Base-by-base conservation (phyloP, 179 eudicot species). In the Corrigiola litoralis region DNA sequence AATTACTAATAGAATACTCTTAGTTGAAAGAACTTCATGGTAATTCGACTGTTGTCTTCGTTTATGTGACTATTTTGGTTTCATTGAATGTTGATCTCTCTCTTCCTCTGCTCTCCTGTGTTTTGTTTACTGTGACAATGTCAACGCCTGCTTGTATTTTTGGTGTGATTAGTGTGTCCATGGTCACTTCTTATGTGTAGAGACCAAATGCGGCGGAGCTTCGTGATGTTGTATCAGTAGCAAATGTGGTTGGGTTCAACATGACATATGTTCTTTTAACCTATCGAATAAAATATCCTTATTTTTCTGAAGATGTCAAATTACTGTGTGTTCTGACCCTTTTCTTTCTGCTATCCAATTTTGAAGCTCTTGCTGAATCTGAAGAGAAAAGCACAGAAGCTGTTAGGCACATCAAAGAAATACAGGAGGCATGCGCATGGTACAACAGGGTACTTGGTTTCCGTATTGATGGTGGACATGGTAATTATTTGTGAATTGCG, bases 361-460 rank as follows among this genome's bases (percentile, higher is more conserved):
- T 60, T 4, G 80, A 69, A 92, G 98, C 79, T 70, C 82, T 92
- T 54, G 61, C 75, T 55, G 81, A 77, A 63, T 82, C 74, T 56
- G 81, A 85, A 61, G 95, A 85, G 57, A 81, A 80, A 74, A 62
- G 57, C 36, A 72, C 61, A 14, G 78, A 85, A 69, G 79, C 75
- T 44, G 62, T 40, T 24, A 76, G 41, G 69, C 70, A 66, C 44
- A 65, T 61, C 67, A 79, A 80, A 70, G 95, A 82, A 75, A 77
- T 76, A 51, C 83, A 82, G 51, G 90, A 85, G 74, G 95, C 95
- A 27, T 77, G 81, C 70, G 70, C 77, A 40, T 92, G 98, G 98
- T 92, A 92, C 75, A 87, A 87, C 61, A 81, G 72, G 73, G 87
- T 81, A 58, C 94, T 90, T 78, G 98, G 98, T 75, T 80, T 92